Evolutionary conservation across 371 early-diverging fungal genomes (phyloP).

Genomic region (Cokeromyces recurvatus): DNA sequence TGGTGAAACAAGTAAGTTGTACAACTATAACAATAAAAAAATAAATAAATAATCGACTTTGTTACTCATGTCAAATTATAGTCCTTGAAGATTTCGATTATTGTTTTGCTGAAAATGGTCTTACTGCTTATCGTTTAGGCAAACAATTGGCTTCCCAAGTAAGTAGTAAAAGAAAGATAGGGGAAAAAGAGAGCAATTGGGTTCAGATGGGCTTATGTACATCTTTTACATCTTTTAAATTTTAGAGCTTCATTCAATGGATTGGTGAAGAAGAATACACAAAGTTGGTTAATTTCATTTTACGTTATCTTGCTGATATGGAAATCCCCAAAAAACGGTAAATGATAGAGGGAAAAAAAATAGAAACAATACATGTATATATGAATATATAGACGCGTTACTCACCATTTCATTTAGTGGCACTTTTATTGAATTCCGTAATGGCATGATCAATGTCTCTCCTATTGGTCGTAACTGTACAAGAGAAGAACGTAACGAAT

Average conservation of each 20-base stretch:
- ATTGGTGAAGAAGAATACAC: constrained; percentile 97
- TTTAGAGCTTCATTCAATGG: constrained; percentile 90
- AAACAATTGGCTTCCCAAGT: constrained; percentile 75
- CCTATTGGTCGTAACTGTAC: constrained; percentile 99
- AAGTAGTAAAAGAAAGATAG: too few species aligned
- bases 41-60: too few species aligned
- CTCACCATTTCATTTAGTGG: too few species aligned
- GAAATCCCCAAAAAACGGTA: constrained; percentile 96
- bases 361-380: background rate
- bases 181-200: too few species aligned
- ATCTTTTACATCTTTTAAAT: too few species aligned
- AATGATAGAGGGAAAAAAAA: constrained; percentile 10
- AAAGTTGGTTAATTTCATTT: constrained; percentile 90
- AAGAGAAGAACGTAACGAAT: constrained; percentile 90
- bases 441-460: constrained; percentile 99
- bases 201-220: too few species aligned
- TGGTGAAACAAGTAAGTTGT: constrained; percentile 70
- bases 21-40: too few species aligned
- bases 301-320: constrained; percentile 93
- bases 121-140: constrained; percentile 91
- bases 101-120: constrained; percentile 99
- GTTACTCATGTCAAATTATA: too few species aligned
- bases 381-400: too few species aligned
- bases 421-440: constrained; percentile 98
- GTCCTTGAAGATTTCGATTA: constrained; percentile 90